phyloP scores from a whole-genome alignment of 2,329 filamentous ascomycete genomes.

The Malbranchea zuffiana region DNA sequence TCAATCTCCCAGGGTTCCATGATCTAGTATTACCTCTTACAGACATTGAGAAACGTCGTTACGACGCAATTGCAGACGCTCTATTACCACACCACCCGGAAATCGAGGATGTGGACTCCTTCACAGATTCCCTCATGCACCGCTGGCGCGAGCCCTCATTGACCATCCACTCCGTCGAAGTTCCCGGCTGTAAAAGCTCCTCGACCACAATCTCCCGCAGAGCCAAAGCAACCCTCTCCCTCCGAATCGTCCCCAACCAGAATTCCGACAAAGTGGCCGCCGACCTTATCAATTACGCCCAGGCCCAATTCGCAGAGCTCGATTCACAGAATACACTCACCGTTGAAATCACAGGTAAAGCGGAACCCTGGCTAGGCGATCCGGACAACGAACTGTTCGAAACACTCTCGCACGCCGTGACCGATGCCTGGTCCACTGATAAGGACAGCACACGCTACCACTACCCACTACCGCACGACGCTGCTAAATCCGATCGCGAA shows the following conservation, averaged over 20 bases:
- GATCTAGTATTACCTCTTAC: conserved; percentile 69
- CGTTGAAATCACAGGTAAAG: conserved; percentile 80
- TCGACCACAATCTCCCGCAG: conserved; percentile 76
- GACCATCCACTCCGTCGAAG: conserved; percentile 86
- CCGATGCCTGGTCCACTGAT: conserved; percentile 62
- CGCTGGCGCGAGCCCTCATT: conserved; percentile 91
- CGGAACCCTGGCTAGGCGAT: conserved; percentile 92
- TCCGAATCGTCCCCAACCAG: conserved; percentile 89
- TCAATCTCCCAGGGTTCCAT: conserved; percentile 82
- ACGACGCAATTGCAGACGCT: conserved; percentile 70
- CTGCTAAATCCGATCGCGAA: conserved; percentile 13
- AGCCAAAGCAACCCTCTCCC: conserved; percentile 76
- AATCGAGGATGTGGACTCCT: conserved; percentile 51
- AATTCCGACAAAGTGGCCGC: conserved; percentile 67
- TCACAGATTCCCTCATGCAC: conserved; percentile 79
- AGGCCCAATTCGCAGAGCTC: conserved; percentile 59
- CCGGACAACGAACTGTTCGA: conserved; percentile 83
- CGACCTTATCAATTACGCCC: conserved; percentile 55
- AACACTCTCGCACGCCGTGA: conserved; percentile 73
- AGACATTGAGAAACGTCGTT: conserved; percentile 64
- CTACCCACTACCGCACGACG: conserved; percentile 16
- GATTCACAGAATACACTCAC: conserved; percentile 70
- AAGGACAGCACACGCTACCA: conserved; percentile 26
- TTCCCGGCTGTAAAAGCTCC: conserved; percentile 76
- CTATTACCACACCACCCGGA: conserved; percentile 61